Percentiles rank a stretch among this genome's conserved stretches.
phyloP scores from a whole-genome alignment of 495 filamentous ascomycete species.

The Penicillium simplicissimum region DNA sequence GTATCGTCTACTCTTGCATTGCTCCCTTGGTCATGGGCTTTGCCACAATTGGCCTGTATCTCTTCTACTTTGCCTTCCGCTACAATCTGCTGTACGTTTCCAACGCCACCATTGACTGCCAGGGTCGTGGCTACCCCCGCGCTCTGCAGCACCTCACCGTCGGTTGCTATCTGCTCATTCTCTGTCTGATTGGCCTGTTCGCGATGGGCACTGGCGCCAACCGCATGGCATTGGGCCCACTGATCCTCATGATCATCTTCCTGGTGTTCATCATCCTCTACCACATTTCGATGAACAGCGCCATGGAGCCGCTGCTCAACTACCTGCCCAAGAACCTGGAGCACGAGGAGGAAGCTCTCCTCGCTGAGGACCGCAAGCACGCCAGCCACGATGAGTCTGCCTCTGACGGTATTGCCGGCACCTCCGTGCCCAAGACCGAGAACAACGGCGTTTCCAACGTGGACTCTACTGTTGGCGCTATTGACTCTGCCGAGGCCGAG shows the following conservation, averaged over 20 bases:
- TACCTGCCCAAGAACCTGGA: conserved; percentile 73
- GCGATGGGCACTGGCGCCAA: conserved; percentile 63
- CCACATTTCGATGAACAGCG: conserved; percentile 76
- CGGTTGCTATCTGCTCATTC: conserved; percentile 79
- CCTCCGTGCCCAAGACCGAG: conserved; percentile 19
- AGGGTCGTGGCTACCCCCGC: conserved; percentile 81
- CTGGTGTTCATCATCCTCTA: conserved; percentile 79
- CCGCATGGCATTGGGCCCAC: conserved; percentile 63
- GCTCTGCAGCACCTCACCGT: conserved; percentile 91
- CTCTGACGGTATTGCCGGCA: conserved; percentile 13
- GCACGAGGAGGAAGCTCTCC: conserved; percentile 64
- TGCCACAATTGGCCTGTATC: conserved; percentile 74
- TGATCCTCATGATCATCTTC: conserved; percentile 81
- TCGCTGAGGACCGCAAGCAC: conserved; percentile 48
- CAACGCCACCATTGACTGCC: conserved; percentile 82
- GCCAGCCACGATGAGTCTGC: conserved; percentile 34
- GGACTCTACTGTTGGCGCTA: conserved; percentile 31
- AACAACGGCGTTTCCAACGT: conserved; percentile 28
- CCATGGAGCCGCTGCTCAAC: conserved; percentile 76
- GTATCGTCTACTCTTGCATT: conserved; percentile 85
- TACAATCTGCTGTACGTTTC: conserved; percentile 96
- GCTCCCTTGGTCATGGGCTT: conserved; percentile 89
- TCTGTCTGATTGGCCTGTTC: conserved; percentile 91
- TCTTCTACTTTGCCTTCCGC: conserved; percentile 92
- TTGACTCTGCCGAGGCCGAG: conserved; percentile 39